These are phyloP conservation scores for Pestalotiopsis sp. DNA, from an alignment of 2,329 filamentous ascomycete species.

Conservation along the genomic window DNA sequence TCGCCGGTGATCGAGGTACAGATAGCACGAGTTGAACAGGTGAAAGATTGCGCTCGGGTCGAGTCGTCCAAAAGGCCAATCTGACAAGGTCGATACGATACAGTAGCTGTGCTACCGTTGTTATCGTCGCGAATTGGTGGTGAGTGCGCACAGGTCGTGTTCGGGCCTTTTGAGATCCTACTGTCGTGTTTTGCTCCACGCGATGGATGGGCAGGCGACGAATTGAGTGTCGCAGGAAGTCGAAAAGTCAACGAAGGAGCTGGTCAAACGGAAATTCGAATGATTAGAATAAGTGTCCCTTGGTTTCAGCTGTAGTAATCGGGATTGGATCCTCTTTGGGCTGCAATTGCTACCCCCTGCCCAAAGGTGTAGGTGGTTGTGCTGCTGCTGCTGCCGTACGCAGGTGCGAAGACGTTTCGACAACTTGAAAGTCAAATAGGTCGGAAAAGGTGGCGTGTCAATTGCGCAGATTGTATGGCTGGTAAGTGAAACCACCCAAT, in stretches of 20 bases:
- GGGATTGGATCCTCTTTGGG: slow-evolving; percentile 9
- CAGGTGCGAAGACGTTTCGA: background rate
- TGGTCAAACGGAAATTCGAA: background rate
- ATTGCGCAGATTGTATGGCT: background rate
- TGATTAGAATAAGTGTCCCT: background rate
- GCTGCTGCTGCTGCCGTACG: background rate
- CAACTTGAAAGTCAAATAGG: background rate
- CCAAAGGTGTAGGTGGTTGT: background rate
- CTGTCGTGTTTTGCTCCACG: background rate
- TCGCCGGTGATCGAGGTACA: background rate
- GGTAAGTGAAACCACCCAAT: background rate
- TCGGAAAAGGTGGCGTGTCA: background rate
- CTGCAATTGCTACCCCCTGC: slow-evolving; percentile 5
- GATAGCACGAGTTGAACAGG: background rate
- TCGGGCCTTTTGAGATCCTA: background rate
- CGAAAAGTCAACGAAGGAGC: background rate
- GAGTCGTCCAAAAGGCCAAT: slow-evolving; percentile 13
- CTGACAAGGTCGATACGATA: background rate
- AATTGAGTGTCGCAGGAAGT: background rate
- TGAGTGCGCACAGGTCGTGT: background rate
- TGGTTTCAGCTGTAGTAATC: background rate
- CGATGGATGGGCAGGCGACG: background rate
- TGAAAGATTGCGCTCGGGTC: slow-evolving; percentile 3
- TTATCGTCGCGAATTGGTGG: background rate
- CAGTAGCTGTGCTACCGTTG: background rate